A percentile compares a stretch with the other conserved stretches of the same genome.
phyloP scores from a whole-genome alignment of 2,329 filamentous ascomycete genomes.

The Fusarium nurragi region DNA sequence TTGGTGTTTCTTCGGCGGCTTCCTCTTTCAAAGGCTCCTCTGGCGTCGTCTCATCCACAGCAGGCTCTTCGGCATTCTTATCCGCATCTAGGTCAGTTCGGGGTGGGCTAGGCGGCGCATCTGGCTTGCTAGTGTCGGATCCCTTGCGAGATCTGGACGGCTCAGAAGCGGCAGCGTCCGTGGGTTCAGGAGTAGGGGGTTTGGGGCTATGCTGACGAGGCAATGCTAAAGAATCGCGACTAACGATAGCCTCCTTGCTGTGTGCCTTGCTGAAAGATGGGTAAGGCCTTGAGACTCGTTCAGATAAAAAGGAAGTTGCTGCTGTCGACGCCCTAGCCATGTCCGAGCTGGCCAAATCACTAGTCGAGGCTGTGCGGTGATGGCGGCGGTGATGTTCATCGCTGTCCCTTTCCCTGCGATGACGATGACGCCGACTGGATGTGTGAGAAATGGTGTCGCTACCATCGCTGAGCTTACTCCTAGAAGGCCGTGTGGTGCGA shows the following conservation, averaged over 20 bases:
- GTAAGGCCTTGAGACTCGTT: constrained; percentile 72
- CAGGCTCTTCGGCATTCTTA: constrained; percentile 42
- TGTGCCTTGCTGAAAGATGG: constrained; percentile 89
- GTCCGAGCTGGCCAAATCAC: constrained; percentile 60
- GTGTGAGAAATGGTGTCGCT: constrained; percentile 55
- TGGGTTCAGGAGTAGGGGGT: constrained; percentile 74
- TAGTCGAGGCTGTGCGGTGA: constrained; percentile 51
- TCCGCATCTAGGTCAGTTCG: constrained; percentile 68
- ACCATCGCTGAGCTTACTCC: constrained; percentile 53
- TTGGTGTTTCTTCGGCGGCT: constrained; percentile 40
- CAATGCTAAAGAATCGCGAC: constrained; percentile 61
- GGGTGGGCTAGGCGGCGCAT: constrained; percentile 69
- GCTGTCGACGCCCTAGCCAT: constrained; percentile 52
- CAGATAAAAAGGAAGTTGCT: constrained; percentile 46
- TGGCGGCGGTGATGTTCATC: constrained; percentile 48
- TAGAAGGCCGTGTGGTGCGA: constrained; percentile 54
- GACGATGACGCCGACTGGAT: constrained; percentile 47
- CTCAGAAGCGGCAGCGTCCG: constrained; percentile 51
- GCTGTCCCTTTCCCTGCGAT: constrained; percentile 48
- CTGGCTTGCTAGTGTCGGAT: constrained; percentile 51
- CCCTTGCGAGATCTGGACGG: constrained; percentile 17
- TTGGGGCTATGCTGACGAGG: constrained; percentile 56
- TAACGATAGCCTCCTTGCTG: constrained; percentile 84
- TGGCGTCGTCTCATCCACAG: constrained; percentile 46
- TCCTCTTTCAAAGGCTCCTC: constrained; percentile 44